Evolutionary conservation across 148 eudicot genomes (phyloP), one percentile per base, ranked within the genome.

Genomic region (Suaeda aralocaspica): DNA sequence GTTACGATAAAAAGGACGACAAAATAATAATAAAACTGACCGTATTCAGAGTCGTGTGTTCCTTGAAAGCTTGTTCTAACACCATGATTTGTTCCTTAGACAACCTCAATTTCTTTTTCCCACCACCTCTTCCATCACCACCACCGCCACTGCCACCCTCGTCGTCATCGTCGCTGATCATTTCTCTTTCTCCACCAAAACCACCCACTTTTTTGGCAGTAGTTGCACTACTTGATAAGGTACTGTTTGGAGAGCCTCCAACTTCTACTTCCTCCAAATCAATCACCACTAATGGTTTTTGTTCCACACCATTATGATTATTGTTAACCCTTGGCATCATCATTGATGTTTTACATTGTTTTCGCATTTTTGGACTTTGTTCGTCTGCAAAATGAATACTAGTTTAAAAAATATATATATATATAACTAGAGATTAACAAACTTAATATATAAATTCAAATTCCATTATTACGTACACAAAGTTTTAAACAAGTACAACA

Each of bases 191-290:
- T 16, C 71, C 77, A 64, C 29, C 9, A 13, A 64, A 64, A 66
- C 70, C 67, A 52, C 49, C 53, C 34, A 52, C 26, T 46, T 79
- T 71, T 77, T 84, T 88, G 14, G 84, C 84, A 29, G 77, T 83
- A 34, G 74, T 36, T 36, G 74, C 68, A 50, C 84, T 24, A 3
- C 30, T 86, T 59, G 96, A 84, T n/a, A 83, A 61, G 41, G 92
- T 83, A 80, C 96, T 90, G 78, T 90, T 84, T 28, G 96, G 96
- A 1, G 96, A 90, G 29, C 83, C 85, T 6, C 69, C 84, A 59
- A 66, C 81, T 51, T 87, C 92, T 2, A 60, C 62, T 22, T 81
- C 88, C 45, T 72, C 80, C 62, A 72, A 77, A 67, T 67, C 72
- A 56, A 74, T 64, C 57, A 67, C 55, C 5, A 66, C n/a, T 18